Conservation (phyloP, 2,329 filamentous ascomycete species). For the Chalaropsis ovoidea region DNA sequence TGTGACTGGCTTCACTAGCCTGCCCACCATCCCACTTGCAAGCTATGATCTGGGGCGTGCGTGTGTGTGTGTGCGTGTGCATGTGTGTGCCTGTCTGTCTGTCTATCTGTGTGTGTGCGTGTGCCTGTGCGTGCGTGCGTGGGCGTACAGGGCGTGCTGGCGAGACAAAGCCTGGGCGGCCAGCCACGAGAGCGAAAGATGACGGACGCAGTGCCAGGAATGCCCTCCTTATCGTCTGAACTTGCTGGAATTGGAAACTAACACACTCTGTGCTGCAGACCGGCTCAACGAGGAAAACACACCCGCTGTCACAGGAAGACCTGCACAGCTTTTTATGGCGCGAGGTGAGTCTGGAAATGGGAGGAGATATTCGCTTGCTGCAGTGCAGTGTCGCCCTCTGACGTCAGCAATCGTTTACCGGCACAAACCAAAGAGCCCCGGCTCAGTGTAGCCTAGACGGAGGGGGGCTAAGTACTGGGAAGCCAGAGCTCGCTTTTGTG, state of each 20-base stretch:
- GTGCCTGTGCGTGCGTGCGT: neutral
- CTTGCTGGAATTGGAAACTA: neutral
- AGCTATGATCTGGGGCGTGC: neutral
- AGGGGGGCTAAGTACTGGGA: neutral
- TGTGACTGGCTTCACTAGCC: neutral
- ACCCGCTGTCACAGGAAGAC: slow-evolving; percentile 3
- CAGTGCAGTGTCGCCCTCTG: neutral
- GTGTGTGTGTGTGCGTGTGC: neutral
- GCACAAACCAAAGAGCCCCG: neutral
- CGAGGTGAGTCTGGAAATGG: slow-evolving; percentile 2
- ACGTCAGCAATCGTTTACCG: neutral
- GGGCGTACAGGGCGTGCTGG: neutral
- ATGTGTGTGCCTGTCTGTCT: neutral
- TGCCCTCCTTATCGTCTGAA: neutral
- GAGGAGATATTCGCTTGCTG: neutral
- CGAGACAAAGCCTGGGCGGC: neutral
- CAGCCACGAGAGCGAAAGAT: neutral
- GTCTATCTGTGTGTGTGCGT: neutral
- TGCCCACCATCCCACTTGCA: neutral
- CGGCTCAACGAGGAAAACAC: neutral
- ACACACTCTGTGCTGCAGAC: neutral
- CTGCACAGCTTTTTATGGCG: slow-evolving; percentile 17
- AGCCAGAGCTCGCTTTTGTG: neutral
- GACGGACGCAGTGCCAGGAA: neutral
- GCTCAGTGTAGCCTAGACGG: neutral